Percentiles rank a stretch among this genome's conserved stretches.
Evolutionary conservation across 352 stramenopile species (phyloP).

Genomic region (Phytopythium sindhum): DNA sequence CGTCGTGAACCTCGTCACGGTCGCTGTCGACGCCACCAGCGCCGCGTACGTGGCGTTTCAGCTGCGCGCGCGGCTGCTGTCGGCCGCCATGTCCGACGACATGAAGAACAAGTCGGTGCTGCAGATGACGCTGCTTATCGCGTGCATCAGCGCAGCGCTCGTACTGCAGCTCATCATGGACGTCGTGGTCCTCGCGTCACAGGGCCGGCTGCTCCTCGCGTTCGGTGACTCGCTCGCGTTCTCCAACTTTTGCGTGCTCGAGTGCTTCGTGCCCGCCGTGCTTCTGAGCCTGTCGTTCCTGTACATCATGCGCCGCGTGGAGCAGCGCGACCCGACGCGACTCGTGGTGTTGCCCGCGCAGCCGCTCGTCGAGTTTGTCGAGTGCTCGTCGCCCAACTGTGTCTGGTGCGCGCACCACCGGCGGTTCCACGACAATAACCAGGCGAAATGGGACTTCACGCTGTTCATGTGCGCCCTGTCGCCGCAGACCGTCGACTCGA

Average conservation of each 20-base stretch:
- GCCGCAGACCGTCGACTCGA: conserved; percentile 55
- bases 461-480: conserved; percentile 48
- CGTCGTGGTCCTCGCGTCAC: conserved; percentile 21
- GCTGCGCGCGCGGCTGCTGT: conserved; percentile 40
- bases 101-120: conserved; percentile 75
- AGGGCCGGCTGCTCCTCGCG: conserved; percentile 10
- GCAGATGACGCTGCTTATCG: conserved; percentile 66
- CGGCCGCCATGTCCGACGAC: conserved; percentile 64
- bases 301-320: conserved; percentile 73
- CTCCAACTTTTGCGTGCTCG: conserved; percentile 38
- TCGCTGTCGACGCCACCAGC: conserved; percentile 40
- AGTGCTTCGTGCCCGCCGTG: conserved; percentile 50
- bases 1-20: conserved; percentile 38
- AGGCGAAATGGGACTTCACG: conserved; percentile 62
- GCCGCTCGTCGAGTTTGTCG: conserved; percentile 68
- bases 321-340: conserved; percentile 51
- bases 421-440: conserved; percentile 43
- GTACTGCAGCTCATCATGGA: conserved; percentile 56
- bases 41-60: conserved; percentile 43
- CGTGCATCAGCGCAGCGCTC: conserved; percentile 35
- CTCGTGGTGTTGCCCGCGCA: conserved; percentile 45
- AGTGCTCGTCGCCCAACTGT: conserved; percentile 60
- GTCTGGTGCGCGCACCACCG: conserved; percentile 74
- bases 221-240: conserved; percentile 27
- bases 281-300: conserved; percentile 59